Base-by-base conservation (phyloP, 2,329 filamentous ascomycete species). In the Fonsecaea multimorphosa region DNA sequence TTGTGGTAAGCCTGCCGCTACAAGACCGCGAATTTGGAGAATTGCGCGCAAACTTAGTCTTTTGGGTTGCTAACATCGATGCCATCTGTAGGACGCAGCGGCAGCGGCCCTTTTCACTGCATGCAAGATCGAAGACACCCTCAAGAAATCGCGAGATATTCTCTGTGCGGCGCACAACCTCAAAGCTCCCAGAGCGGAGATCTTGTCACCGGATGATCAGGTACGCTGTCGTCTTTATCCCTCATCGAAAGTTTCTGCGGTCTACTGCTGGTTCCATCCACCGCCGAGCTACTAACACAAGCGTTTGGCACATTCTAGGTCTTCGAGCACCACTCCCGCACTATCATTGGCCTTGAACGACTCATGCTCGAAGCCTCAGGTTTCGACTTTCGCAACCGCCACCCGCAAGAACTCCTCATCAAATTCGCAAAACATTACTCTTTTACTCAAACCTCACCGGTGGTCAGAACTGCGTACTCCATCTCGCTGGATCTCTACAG, bases 121-220 rank as follows among this genome's bases (percentile, higher is more conserved):
- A 1, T 98, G 94, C 83, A 99, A 99, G 81, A 93, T 96, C 53
- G 95, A 99, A 78, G 95, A 99, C 77, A 99, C 95, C 0, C 86
- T 97, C 71, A 99, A 99, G 80, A 98, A 98, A 81, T 96, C 92
- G 2, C 88, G 87, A 64, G 95, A 99, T 69, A 96, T 99, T 67
- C 83, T 98, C 16, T 96, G 92, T 65, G 93, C 93, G 0, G 90
- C 92, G 27, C 92, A 94, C 79, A 97, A 97, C 74, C 81, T 96
- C 40, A 95, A 93, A 78, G 86, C 83, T 79, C 75, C 86, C 73
- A 60, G 67, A 44, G 76, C 91, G 78, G 84, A 92, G 78, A 78
- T 90, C 77, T 76, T 89, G 40, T 90, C 90, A 19, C 86, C 91
- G 2, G 94, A 98, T 77, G 93, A 97, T 78, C 89, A 90, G 76